phyloP scores from a whole-genome alignment of 805 yeast species.

The Sungouiella thailandica region DNA sequence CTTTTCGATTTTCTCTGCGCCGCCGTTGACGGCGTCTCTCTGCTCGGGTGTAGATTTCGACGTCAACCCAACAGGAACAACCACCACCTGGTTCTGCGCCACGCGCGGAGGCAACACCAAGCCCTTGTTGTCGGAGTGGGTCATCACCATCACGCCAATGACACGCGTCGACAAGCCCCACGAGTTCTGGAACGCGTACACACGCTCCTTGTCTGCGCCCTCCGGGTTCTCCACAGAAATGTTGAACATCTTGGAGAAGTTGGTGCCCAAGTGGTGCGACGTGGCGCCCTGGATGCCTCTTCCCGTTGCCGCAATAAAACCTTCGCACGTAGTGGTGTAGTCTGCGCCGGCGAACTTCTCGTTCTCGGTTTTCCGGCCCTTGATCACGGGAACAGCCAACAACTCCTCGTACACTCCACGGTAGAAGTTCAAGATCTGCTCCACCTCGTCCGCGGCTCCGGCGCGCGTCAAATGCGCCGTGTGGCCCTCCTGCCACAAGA shows the following conservation, averaged over 20 bases:
- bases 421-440: conserved; percentile 81
- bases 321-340: conserved; percentile 94
- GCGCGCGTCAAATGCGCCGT: conserved; percentile 87
- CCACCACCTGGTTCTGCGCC: conserved; percentile 85
- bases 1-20: conserved; percentile 66
- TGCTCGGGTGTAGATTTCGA: conserved; percentile 76
- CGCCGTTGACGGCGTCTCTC: conserved; percentile 61
- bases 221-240: conserved; percentile 94
- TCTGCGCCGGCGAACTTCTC: conserved; percentile 98
- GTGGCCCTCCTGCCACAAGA: conserved; percentile 99
- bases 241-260: conserved; percentile 97
- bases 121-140: conserved; percentile 98
- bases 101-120: conserved; percentile 96
- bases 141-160: conserved; percentile 99
- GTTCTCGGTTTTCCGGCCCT: conserved; percentile 93
- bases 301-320: conserved; percentile 96
- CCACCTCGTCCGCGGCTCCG: conserved; percentile 79
- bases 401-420: conserved; percentile 81
- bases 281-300: conserved; percentile 99
- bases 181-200: conserved; percentile 91
- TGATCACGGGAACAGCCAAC: conserved; percentile 94
- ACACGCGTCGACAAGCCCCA: conserved; percentile 99
- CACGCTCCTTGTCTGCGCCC: conserved; percentile 80
- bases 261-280: conserved; percentile 95
- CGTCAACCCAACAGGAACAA: conserved; percentile 93